Percentiles rank a stretch among this genome's conserved stretches.
Conservation (phyloP, 176 grass and related monocot species). For the Lolium rigidum region DNA sequence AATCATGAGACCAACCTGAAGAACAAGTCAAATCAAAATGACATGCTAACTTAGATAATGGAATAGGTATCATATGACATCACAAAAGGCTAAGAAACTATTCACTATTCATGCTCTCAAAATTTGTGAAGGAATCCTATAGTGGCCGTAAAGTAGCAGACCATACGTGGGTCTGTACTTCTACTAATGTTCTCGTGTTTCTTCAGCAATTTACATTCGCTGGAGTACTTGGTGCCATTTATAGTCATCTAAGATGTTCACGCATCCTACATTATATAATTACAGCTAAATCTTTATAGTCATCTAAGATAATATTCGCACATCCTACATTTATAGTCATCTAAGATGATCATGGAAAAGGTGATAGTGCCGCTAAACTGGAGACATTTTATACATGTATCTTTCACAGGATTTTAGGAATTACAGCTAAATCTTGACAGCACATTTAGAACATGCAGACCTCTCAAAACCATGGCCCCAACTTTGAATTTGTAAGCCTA, state of each 20-base stretch:
- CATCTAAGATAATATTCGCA: too few relatives aligned
- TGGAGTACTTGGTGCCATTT: not conserved
- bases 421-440: not conserved
- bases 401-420: not conserved
- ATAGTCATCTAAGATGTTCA: not conserved
- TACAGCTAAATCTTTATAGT: too few relatives aligned
- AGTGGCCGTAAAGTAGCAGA: not conserved
- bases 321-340: not conserved
- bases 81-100: not conserved
- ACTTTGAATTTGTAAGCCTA: not conserved
- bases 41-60: slow-evolving; percentile 26
- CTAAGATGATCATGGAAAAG: not conserved
- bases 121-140: slow-evolving; percentile 10
- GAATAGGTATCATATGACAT: not conserved
- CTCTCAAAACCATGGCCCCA: not conserved
- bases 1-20: not conserved
- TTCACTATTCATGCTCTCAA: not conserved
- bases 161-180: not conserved
- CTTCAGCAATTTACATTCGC: not conserved
- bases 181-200: not conserved
- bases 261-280: too few relatives aligned
- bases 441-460: not conserved
- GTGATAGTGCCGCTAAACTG: not conserved
- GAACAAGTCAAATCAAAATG: slow-evolving; percentile 4
- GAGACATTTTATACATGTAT: not conserved